Base-by-base conservation (phyloP, 352 stramenopile species). In the Phytophthora niederhauseri region DNA sequence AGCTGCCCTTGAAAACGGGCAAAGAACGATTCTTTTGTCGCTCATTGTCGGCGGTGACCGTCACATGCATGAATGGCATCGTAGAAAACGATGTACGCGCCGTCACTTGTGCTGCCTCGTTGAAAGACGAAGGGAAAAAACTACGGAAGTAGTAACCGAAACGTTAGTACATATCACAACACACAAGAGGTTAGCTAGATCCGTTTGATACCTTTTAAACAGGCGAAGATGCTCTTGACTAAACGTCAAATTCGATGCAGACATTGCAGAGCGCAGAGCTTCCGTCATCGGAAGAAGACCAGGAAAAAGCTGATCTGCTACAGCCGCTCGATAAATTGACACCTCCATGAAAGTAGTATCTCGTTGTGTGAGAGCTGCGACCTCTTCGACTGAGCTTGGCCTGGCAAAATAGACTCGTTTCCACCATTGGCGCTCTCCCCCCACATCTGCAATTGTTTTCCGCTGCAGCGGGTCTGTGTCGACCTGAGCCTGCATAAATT, bases 331-430 rank as follows among this genome's bases (percentile, higher is more conserved):
- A 60, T 81, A 81, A 36, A 92, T 81, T 19, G 66, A 66, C 3
- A 80, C 66, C 30, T 90, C 74, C 24, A 82, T 38, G 6, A 85
- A 57, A 24, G 31, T 51, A 17, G 52, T 45, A 17, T 80, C 58
- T 4, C 63, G 53, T 45, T 64, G 56, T 55, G 78, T 45, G 14
- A 82, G 55, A 38, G 60, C 52, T 22, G 60, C n/a, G 8, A 76
- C 74, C 68, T 87, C 73, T 1, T 78, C 51, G 22, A 53, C 14
- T 0, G 65, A 77, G 14, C 59, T 62, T 24, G 82, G 82, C 41
- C 73, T 77, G 6, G 72, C 73, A 50, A 92, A 88, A 62, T 80
- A 94, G 1, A 84, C 51, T n/a, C 75, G 67, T 26, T 82, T 85
- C 86, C 86, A 94, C 86, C 86, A 94, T 17, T 41, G 48, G 17